These are phyloP conservation scores for Kalmanozyma brasiliensis DNA, from an alignment of 1,284 basidiomycete genomes.

Conservation along the genomic window DNA sequence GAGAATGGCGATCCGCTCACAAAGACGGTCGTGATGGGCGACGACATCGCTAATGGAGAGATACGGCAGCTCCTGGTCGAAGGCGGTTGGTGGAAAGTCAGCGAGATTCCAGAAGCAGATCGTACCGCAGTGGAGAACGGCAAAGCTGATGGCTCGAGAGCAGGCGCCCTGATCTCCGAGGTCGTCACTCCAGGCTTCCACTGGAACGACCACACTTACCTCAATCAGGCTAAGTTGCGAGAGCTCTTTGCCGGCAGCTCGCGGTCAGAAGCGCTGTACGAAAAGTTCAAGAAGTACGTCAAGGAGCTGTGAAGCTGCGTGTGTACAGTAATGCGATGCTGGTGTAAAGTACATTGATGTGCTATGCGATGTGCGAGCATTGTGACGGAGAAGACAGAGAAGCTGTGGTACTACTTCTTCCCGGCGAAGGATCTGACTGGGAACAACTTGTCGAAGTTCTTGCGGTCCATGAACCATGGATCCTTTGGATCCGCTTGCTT, in stretches of 20 bases:
- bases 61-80: slow-evolving; percentile 52
- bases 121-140: slow-evolving; percentile 11
- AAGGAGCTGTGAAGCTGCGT: slow-evolving; percentile 22
- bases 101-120: slow-evolving; percentile 44
- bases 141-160: slow-evolving; percentile 12
- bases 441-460: slow-evolving; percentile 50
- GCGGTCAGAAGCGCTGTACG: slow-evolving; percentile 19
- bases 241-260: slow-evolving; percentile 34
- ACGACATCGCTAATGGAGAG: slow-evolving; percentile 39
- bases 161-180: slow-evolving; percentile 50
- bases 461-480: slow-evolving; percentile 52
- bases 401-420: not conserved
- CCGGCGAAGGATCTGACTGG: slow-evolving; percentile 19
- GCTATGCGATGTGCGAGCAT: not conserved
- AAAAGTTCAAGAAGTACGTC: slow-evolving; percentile 38
- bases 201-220: slow-evolving; percentile 51
- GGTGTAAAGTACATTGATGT: slow-evolving; percentile 17
- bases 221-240: slow-evolving; percentile 32
- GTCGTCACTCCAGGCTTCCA: slow-evolving; percentile 53
- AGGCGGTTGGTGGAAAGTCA: slow-evolving; percentile 55
- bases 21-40: slow-evolving; percentile 46
- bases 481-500: slow-evolving; percentile 32
- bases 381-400: not conserved
- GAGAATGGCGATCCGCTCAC: slow-evolving; percentile 32
- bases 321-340: not conserved